These are phyloP conservation scores for Sungouiozyma intestinalis DNA, from an alignment of 805 yeast genomes.

Conservation along the genomic window DNA sequence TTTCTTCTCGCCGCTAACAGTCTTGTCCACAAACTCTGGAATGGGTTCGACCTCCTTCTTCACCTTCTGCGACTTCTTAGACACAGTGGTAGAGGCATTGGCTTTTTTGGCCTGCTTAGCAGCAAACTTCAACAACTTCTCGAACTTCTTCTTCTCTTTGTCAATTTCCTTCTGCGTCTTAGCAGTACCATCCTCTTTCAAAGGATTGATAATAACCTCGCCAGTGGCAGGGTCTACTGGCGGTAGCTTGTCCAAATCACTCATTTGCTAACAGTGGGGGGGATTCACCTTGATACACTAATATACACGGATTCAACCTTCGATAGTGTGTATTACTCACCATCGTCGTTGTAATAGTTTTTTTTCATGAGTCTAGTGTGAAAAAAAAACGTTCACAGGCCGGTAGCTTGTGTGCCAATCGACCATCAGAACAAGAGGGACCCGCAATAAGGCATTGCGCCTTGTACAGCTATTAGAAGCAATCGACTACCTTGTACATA, in stretches of 20 bases:
- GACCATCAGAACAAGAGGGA: too few species aligned
- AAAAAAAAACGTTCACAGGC: too few species aligned
- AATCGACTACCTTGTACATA: too few species aligned
- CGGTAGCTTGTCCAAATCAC: slow-evolving; percentile 26
- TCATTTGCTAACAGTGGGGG: slow-evolving; percentile 13
- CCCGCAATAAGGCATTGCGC: too few species aligned
- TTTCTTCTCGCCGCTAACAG: slow-evolving; percentile 87
- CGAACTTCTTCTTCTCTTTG: slow-evolving; percentile 81
- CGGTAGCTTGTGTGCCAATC: too few species aligned
- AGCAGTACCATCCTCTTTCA: slow-evolving; percentile 35
- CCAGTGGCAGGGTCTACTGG: slow-evolving; percentile 30
- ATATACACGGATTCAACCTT: neutral
- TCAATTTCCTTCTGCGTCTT: slow-evolving; percentile 76
- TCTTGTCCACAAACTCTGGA: slow-evolving; percentile 79
- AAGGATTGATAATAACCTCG: slow-evolving; percentile 29
- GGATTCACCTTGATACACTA: too few species aligned
- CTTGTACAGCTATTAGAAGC: too few species aligned
- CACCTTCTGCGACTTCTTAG: slow-evolving; percentile 43
- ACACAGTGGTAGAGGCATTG: slow-evolving; percentile 53
- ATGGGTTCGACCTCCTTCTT: slow-evolving; percentile 58
- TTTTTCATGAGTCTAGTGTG: too few species aligned
- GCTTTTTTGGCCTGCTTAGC: slow-evolving; percentile 62
- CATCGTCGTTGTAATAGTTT: too few species aligned
- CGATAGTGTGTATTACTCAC: neutral
- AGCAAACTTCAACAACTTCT: slow-evolving; percentile 74